Base-by-base conservation (phyloP, 164 flowering plant genomes). In the Saururus chinensis region DNA sequence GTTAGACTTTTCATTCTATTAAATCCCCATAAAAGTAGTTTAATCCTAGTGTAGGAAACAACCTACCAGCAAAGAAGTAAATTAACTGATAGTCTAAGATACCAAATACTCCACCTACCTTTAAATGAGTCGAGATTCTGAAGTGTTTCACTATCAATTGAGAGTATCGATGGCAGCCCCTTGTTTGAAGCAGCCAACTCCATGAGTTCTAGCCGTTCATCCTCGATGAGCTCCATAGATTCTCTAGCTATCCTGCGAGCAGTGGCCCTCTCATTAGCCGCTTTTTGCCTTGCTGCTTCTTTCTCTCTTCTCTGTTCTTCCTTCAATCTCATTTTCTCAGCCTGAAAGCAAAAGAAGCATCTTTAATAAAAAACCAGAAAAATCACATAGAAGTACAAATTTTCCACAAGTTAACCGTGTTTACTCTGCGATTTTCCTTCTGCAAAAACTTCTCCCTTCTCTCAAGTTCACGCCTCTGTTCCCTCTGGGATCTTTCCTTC, bases 171-270 rank as follows among this genome's bases (percentile, higher is more conserved):
- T 45, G 89, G 82, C 66, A 89, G 67, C 26, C 88, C 88, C 70
- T 81, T 87, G 70, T 72, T 78, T 49, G 80, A 70, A 7, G 83
- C 86, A 59, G 95, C 96, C 60, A 92, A 59, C 70, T 92, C 98
- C 98, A 92, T 87, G 59, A 92, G 89, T 67, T 92, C 98, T 76
- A 92, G 65, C 12, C 84, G 87, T 65, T 87, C 96, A 80, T 92
- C 98, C 67, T 92, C 98, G 74, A 92, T 77, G 61, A 87, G 83
- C 66, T 89, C 98, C 80, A 74, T 77, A 24, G 98, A 89, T 74
- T 92, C 98, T 72, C 84, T 84, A 23, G 98, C 96, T 71, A 89
- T 81, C 71, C 76, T 82, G 40, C 98, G 88, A 72, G 98, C 96
- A 71, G 80, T 78, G 40, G 96, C 96, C 72, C 87, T 86, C 62